Conservation (phyloP, 169 alveolate genomes). For the Prorocentrum cordatum region DNA sequence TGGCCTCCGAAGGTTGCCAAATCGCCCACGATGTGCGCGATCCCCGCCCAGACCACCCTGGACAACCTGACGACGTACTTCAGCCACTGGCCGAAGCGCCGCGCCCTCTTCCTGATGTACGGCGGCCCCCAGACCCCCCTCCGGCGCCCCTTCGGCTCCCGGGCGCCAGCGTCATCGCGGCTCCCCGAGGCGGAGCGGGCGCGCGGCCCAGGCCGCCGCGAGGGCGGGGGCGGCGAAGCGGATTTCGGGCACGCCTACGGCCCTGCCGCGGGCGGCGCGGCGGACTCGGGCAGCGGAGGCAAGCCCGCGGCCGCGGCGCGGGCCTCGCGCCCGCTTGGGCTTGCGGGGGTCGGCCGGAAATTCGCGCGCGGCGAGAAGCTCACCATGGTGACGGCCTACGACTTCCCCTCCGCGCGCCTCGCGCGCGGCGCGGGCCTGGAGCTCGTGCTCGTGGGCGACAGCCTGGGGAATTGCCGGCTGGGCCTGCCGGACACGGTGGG, state of each 20-base stretch:
- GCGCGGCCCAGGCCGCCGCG: too few species aligned
- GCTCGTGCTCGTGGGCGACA: slow-evolving; percentile 35
- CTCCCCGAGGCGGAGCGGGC: too few species aligned
- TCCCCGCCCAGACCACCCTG: slow-evolving; percentile 46
- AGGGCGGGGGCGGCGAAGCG: too few species aligned
- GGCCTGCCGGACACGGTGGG: slow-evolving; percentile 52
- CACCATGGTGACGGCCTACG: slow-evolving; percentile 65
- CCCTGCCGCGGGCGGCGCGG: too few species aligned
- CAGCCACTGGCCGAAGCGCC: slow-evolving; percentile 36
- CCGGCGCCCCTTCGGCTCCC: too few species aligned
- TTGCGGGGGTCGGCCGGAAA: slow-evolving; percentile 33
- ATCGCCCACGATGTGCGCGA: slow-evolving; percentile 22
- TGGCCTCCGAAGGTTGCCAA: too few species aligned
- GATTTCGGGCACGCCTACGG: too few species aligned
- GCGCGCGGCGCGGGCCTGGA: slow-evolving; percentile 30
- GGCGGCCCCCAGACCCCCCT: too few species aligned
- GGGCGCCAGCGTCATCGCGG: too few species aligned
- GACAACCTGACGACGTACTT: slow-evolving; percentile 40
- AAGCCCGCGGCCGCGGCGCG: too few species aligned
- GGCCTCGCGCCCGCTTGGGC: slow-evolving; percentile 26
- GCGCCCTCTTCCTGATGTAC: too few species aligned
- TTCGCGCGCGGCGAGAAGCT: slow-evolving; percentile 58
- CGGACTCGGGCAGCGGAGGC: too few species aligned
- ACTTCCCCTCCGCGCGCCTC: slow-evolving; percentile 25
- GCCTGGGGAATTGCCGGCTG: slow-evolving; percentile 4